Base-by-base conservation (phyloP, 1,284 basidiomycete genomes). In the Heterobasidion annosum region DNA sequence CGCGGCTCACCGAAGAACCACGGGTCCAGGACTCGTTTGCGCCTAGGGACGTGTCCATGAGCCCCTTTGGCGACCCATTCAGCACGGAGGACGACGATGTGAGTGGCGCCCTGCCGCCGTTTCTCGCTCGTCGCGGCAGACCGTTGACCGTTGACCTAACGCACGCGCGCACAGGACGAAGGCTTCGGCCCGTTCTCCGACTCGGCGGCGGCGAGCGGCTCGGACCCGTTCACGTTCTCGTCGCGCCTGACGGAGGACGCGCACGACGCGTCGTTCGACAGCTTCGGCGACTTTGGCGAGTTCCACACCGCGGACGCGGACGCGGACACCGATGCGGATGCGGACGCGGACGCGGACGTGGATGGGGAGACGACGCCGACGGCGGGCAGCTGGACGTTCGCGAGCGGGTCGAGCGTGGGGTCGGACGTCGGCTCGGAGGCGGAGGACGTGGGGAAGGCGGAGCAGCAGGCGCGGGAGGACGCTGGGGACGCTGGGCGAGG, bases 101-200 rank as follows among this genome's bases (percentile, higher is more conserved):
- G 57, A 54, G 74, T 68, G 10, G 25, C 25, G 25, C 25, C 25
- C 25, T 3, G 25, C 25, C 25, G 25, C 25, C 25, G 25, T 25
- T 56, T 25, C 25, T 4, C 25, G 25, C 25, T 25, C 25, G 25
- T 25, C 25, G 25, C 25, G 25, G 25, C 25, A 25, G 19, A 50
- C 33, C 8, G n/a, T 47, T 32, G 18, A 25, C 25, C 25, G 4
- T 5, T 25, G 4, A 4, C 25, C 1, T n/a, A n/a, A 10, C 7
- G 6, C 49, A 48, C 44, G 18, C 19, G 51, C 53, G 44, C 57
- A 10, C 58, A 82, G 77, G 81, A 87, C 54, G 80, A 78, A 32
- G 63, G 57, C 45, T 88, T 88, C 67, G 88, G 88, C 1, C 85
- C 88, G 2, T 91, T 91, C 70, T 80, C 86, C 1, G 85, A 88